Conservation (phyloP, 2,329 filamentous ascomycete genomes). For the Colletotrichum higginsianum region DNA sequence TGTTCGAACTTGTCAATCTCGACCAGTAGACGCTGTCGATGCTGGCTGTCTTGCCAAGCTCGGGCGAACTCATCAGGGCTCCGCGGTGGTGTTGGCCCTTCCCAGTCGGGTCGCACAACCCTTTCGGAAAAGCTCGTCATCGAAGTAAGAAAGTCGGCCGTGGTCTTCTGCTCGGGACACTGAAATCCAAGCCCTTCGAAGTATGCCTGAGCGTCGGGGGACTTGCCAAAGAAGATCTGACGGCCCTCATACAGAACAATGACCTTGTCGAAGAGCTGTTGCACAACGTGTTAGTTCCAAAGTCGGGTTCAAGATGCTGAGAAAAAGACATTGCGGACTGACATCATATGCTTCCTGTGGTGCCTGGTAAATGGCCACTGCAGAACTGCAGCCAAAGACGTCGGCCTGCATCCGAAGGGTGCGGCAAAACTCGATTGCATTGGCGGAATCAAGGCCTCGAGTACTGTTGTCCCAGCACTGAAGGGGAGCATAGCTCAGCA, state of each 20-base stretch:
- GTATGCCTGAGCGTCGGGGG: conserved; percentile 73
- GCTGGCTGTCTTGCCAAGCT: conserved; percentile 29
- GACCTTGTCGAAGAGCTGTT: conserved; percentile 74
- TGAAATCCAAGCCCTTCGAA: conserved; percentile 77
- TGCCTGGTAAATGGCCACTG: conserved; percentile 71
- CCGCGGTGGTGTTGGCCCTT: conserved; percentile 15
- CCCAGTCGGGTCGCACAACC: conserved; percentile 32
- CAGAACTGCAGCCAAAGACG: conserved; percentile 45
- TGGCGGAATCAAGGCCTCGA: conserved; percentile 56
- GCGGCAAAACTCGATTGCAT: conserved; percentile 43
- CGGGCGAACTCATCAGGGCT: conserved; percentile 35
- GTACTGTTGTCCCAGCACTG: conserved; percentile 63
- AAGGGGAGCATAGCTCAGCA: conserved; percentile 48
- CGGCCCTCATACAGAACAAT: conserved; percentile 76
- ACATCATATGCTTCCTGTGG: conserved; percentile 70
- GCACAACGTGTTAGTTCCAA: background rate
- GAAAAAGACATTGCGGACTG: conserved; percentile 16
- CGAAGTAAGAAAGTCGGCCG: conserved; percentile 81
- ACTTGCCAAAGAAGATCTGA: conserved; percentile 77
- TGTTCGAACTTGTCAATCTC: conserved; percentile 34
- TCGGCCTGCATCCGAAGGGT: conserved; percentile 48
- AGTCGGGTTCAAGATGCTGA: background rate
- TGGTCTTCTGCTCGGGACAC: conserved; percentile 71
- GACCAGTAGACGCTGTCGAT: background rate
- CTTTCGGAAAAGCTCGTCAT: conserved; percentile 54